Base-by-base conservation (phyloP, 148 eudicot species). In the Cornus florida region DNA sequence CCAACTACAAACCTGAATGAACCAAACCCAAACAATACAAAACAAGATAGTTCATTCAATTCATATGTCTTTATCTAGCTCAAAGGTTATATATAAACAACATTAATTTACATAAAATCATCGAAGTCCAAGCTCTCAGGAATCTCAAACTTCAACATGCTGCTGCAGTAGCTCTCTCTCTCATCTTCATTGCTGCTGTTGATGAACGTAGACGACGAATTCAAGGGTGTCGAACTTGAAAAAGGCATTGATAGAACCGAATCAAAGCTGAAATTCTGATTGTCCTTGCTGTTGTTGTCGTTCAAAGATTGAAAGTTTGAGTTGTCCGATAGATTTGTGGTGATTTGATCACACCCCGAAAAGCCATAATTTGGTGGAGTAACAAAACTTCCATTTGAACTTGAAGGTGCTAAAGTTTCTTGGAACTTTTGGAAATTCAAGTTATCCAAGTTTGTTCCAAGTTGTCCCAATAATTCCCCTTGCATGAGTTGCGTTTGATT, bases 101-200 rank as follows among this genome's bases (percentile, higher is more conserved):
- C 4, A 46, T 39, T 39, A 39, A 39, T 22, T 80, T 75, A 84
- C 84, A 87, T 75, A 33, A 87, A 84, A 73, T 83, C 82, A 75
- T 87, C 86, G 32, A 85, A 80, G 11, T 83, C 84, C 11, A 87
- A 69, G 22, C 87, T 67, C 72, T 80, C 88, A 0, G 90, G 90
- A 31, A 85, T 85, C 31, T 85, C 86, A 78, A 87, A 87, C 77
- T 83, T 87, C 38, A 85, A 65, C 76, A 82, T 16, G 78, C 75
- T 72, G 70, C 86, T 83, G 80, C 86, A 83, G 67, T 77, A 83
- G 46, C 86, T 83, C 24, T 86, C 85, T 17, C n/a, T 80, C 59
- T 87, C 90, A 70, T 84, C 84, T 67, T 86, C 88, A 0, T 75
- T 74, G 77, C 82, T 46, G 59, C 80, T 69, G 64, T 84, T 81